phyloP scores from a whole-genome alignment of 2,329 filamentous ascomycete genomes.

The Venturia carpophila region DNA sequence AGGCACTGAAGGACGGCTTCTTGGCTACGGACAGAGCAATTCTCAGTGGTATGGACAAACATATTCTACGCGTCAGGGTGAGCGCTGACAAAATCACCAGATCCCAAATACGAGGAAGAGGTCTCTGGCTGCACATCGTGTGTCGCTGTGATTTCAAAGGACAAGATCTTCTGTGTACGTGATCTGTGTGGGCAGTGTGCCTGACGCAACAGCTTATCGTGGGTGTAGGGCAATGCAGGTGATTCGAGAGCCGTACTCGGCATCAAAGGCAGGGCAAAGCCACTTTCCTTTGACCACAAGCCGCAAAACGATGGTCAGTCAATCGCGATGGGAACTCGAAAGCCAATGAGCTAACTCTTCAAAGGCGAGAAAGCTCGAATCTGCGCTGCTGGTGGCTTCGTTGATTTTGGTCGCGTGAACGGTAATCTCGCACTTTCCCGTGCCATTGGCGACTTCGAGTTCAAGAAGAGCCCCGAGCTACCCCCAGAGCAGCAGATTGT shows the following conservation, averaged over 20 bases:
- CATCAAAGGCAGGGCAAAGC: conserved; percentile 94
- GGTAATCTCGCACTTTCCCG: conserved; percentile 94
- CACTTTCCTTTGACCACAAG: conserved; percentile 98
- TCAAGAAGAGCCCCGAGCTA: conserved; percentile 97
- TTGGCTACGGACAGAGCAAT: conserved; percentile 93
- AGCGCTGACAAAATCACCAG: conserved; percentile 40
- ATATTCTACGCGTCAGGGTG: background rate
- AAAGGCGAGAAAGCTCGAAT: conserved; percentile 92
- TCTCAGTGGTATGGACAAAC: conserved; percentile 65
- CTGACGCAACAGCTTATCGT: conserved; percentile 5
- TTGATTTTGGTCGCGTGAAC: conserved; percentile 97
- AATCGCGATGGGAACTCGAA: background rate
- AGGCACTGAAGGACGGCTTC: conserved; percentile 95
- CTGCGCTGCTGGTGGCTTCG: conserved; percentile 89
- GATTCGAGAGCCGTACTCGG: conserved; percentile 92
- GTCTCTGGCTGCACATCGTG: conserved; percentile 97
- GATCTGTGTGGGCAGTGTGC: conserved; percentile 13
- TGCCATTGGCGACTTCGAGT: conserved; percentile 98
- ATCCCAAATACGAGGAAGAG: conserved; percentile 94
- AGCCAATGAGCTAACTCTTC: conserved; percentile 19
- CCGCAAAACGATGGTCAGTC: conserved; percentile 84
- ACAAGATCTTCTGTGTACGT: conserved; percentile 94
- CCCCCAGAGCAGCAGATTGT: conserved; percentile 98
- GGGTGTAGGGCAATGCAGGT: conserved; percentile 78
- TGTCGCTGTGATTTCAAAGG: conserved; percentile 76